These are phyloP conservation scores for Debaryomyces hansenii DNA, from an alignment of 805 yeast genomes.

Conservation along the genomic window DNA sequence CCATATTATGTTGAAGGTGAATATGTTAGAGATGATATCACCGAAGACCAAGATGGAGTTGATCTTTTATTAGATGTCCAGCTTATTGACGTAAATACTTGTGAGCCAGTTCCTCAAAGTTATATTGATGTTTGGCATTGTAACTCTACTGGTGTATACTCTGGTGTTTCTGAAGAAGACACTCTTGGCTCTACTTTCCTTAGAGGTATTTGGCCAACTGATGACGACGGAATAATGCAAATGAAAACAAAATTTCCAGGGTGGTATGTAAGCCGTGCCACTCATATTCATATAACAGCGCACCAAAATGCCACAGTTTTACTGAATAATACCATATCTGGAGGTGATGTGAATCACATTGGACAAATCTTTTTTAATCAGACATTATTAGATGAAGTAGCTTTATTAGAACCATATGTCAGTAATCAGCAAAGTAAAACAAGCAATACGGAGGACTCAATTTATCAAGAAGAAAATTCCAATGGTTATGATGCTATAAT, in stretches of 20 bases:
- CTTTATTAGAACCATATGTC: background rate
- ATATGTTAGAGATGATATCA: constrained; percentile 1
- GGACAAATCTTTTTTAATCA: constrained; percentile 4
- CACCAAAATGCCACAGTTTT: background rate
- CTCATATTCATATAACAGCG: background rate
- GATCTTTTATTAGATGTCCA: constrained; percentile 1
- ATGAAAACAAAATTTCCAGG: no score
- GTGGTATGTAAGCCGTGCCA: background rate
- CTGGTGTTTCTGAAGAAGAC: no score
- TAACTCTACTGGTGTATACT: background rate
- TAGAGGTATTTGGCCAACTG: no score
- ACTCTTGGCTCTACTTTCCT: no score
- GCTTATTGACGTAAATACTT: constrained; percentile 1
- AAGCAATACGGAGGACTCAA: background rate
- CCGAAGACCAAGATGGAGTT: constrained; percentile 2
- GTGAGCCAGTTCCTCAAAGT: background rate
- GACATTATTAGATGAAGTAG: background rate
- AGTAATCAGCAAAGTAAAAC: background rate
- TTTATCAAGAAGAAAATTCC: background rate
- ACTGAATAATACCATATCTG: constrained; percentile 1
- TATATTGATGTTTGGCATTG: constrained; percentile 2
- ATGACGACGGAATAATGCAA: no score
- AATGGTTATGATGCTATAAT: constrained; percentile 3
- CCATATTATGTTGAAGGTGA: constrained; percentile 2
- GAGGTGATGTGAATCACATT: constrained; percentile 5